Evolutionary conservation across 768 basidiomycete species (phyloP), one percentile per base, ranked within the genome.

Genomic region (Lepiota brunneoincarnata): DNA sequence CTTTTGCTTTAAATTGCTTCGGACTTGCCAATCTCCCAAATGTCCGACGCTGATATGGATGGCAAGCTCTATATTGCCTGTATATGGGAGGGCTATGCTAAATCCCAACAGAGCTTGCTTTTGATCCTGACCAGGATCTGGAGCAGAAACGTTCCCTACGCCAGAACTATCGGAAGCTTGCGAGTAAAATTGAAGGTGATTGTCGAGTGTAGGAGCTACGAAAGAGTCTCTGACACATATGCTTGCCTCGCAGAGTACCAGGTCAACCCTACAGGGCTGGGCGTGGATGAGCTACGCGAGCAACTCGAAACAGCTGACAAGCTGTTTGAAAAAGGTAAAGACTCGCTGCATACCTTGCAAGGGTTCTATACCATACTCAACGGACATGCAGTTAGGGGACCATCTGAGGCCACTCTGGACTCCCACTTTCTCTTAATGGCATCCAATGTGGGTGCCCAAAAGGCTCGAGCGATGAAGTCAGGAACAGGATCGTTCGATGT

Each of bases 401-500:
- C 93, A 0, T 86, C 89, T 48, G 93, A 97, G 63, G 95, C 96
- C 3, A 87, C 91, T 0, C 79, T 98, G 10, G 97, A 98, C 68
- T 93, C 96, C 0, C 77, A 80, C 38, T 78, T 95, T 20, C 80
- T 98, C 23, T 69, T 89, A 2, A 81, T 84, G 64, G 84, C 88
- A 10, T 87, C 91, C 2, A 87, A 83, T 56, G 82, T 92, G 61
- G 84, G 88, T 40, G 87, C 91, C 1, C 85, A 87, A 60, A 88
- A 95, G 65, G 94, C 94, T n/a, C 89, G 91, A 26, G 85, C 86
- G 26, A 87, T 96, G 83, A 93, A 91, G 67, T 83, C 91, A 0
- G 92, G 91, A 49, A 82, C 83, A 0, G 89, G 91, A 51, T 84
- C 87, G 12, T 99, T 98, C 64, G 96, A 99, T 64, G 74, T 90